These are phyloP conservation scores for Aegilops bicornis DNA, from an alignment of 176 grass and related monocot species.

Conservation along the genomic window DNA sequence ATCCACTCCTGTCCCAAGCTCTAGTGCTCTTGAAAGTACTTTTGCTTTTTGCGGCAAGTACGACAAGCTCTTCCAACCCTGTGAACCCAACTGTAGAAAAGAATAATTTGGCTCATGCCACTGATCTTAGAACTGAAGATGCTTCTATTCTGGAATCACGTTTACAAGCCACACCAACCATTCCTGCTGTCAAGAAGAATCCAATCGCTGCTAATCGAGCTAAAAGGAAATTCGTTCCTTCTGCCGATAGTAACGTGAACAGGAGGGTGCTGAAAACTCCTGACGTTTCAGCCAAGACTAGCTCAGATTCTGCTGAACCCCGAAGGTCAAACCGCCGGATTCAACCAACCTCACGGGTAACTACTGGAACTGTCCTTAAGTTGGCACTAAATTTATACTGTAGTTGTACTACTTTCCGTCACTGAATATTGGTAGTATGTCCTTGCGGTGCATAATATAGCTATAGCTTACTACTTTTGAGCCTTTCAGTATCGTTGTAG, in stretches of 20 bases:
- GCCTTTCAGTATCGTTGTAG: constrained; percentile 15
- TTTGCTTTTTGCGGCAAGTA: constrained; percentile 29
- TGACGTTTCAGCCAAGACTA: constrained; percentile 47
- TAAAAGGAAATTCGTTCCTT: constrained; percentile 47
- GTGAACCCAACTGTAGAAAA: constrained; percentile 36
- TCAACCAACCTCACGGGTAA: constrained; percentile 95
- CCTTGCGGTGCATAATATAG: constrained; percentile 16
- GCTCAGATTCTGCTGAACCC: constrained; percentile 63
- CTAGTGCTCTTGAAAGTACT: constrained; percentile 42
- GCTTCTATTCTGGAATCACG: constrained; percentile 28
- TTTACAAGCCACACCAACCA: constrained; percentile 33
- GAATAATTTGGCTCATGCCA: constrained; percentile 22
- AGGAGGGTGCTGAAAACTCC: constrained; percentile 35
- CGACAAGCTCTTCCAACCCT: constrained; percentile 28
- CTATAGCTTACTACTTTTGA: background rate
- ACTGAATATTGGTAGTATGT: constrained; percentile 1
- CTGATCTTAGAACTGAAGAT: constrained; percentile 37
- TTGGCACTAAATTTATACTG: constrained; percentile 3
- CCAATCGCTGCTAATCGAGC: constrained; percentile 27
- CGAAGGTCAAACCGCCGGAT: constrained; percentile 87
- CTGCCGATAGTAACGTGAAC: constrained; percentile 35
- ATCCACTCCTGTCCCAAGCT: constrained; percentile 31
- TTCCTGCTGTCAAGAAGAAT: constrained; percentile 43
- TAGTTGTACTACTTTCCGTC: background rate
- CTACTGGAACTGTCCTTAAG: background rate